Percentiles rank a stretch among this genome's conserved stretches.
phyloP scores from a whole-genome alignment of 306 rosid genomes.

The Betula pendula region DNA sequence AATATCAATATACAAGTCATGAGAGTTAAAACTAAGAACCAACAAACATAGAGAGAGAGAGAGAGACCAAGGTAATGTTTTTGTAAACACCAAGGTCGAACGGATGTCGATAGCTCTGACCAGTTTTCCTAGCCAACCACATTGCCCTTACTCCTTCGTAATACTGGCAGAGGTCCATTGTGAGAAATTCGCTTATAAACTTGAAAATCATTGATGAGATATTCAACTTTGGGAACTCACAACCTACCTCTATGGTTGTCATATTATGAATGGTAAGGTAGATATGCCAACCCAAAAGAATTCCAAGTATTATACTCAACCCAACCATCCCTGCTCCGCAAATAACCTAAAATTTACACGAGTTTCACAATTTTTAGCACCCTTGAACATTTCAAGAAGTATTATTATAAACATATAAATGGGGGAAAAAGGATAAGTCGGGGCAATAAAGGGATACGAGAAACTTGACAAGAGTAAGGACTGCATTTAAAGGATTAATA shows the following conservation, averaged over 20 bases:
- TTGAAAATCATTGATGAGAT: conserved; percentile 12
- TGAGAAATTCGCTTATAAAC: conserved; percentile 10
- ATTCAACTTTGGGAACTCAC: conserved; percentile 19
- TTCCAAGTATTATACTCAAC: conserved; percentile 59
- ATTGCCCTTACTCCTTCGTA: conserved; percentile 67
- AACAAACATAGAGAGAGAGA: conserved; percentile 15
- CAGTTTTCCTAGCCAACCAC: conserved; percentile 85
- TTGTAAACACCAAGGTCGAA: conserved; percentile 57
- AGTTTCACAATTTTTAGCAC: conserved; percentile 1
- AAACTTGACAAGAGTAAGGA: background rate
- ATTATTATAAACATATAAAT: background rate
- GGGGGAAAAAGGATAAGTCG: background rate
- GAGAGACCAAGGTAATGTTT: conserved; percentile 69
- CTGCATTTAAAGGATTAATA: conserved; percentile 1
- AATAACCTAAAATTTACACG: conserved; percentile 43
- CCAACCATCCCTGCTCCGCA: conserved; percentile 47
- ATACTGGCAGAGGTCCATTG: conserved; percentile 44
- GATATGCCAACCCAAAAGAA: conserved; percentile 82
- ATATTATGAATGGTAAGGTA: conserved; percentile 73
- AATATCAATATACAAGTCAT: conserved; percentile 11
- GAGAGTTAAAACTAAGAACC: background rate
- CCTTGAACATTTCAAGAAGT: conserved; percentile 17
- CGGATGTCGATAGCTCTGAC: conserved; percentile 73
- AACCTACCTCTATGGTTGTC: conserved; percentile 89
- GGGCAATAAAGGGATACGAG: background rate